phyloP scores from a whole-genome alignment of 768 basidiomycete genomes.

The Leucosporidium yakuticum region DNA sequence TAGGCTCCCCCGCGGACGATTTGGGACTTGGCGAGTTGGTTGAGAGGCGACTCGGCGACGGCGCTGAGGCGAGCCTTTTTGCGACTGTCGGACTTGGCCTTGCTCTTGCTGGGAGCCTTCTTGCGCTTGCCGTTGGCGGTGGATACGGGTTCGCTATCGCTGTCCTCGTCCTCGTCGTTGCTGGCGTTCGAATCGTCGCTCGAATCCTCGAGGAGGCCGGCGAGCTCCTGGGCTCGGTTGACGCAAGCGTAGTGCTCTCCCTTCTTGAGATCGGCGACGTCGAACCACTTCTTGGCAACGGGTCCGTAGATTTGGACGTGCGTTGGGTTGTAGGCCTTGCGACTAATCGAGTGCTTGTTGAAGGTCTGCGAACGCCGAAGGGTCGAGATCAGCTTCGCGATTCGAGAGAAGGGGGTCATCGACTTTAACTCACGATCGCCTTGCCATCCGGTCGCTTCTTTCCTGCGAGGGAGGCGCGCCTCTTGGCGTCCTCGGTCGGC shows the following conservation, averaged over 20 bases:
- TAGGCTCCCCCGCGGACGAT: slow-evolving; percentile 20
- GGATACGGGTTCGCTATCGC: no score
- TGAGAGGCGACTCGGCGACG: not conserved
- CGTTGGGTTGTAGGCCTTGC: slow-evolving; percentile 7
- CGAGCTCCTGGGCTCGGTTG: not conserved
- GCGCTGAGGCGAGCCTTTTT: not conserved
- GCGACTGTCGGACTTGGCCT: no score
- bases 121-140: not conserved
- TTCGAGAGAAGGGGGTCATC: not conserved
- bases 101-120: not conserved
- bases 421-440: not conserved
- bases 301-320: slow-evolving; percentile 11
- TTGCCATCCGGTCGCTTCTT: not conserved
- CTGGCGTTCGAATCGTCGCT: not conserved
- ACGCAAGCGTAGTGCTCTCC: not conserved
- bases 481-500: not conserved
- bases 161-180: not conserved
- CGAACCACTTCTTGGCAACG: not conserved
- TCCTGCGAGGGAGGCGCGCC: not conserved
- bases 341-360: not conserved
- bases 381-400: not conserved
- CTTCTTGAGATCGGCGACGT: slow-evolving; percentile 4
- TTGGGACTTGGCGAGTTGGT: not conserved
- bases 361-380: slow-evolving; percentile 1
- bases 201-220: not conserved